Evolutionary conservation across 306 rosid species (phyloP), one percentile per base, ranked within the genome.

Genomic region (Casuarina cunninghamiana): DNA sequence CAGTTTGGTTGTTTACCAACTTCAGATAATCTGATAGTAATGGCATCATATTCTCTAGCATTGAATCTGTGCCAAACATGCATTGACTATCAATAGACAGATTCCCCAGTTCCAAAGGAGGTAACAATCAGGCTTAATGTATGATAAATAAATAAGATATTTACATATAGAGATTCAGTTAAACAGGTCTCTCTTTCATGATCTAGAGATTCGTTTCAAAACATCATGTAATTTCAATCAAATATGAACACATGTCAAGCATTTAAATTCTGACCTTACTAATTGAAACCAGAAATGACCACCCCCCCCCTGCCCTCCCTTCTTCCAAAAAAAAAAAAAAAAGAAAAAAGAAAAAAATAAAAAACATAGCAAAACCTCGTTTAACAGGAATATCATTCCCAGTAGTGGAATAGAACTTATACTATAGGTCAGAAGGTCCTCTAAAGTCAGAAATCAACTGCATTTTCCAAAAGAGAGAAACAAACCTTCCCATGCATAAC

Each of bases 401-500:
- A 41, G 12, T 41, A 66, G 49, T 66, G 49, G 13, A 15, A 13
- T 41, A 41, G 71, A 13, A 66, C 35, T 58, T 17, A 66, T 16
- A 46, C 10, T 42, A 65, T 65, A 11, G 45, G 19, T 48, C 71
- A 66, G 4, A 66, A 39, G 26, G 50, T 7, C 42, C 71, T 66
- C 13, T 15, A 32, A 39, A 66, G 32, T 41, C n/a, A 8, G 32
- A 43, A 66, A 41, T 39, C n/a, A 66, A 41, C 26, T 61, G 35
- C 42, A 2, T 42, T 7, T 66, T 16, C 49, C 49, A 66, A 17
- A 66, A 32, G 50, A 66, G 17, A 41, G 8, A 9, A 35, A 17
- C 89, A 70, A 83, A 93, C 98, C 98, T 92, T 95, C 78, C 98
- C 98, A 26, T 95, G 97, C 90, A 95, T 92, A 63, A 85, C 89